Conservation (phyloP, 345 rosid genomes). For the Eucalyptus melliodora region DNA sequence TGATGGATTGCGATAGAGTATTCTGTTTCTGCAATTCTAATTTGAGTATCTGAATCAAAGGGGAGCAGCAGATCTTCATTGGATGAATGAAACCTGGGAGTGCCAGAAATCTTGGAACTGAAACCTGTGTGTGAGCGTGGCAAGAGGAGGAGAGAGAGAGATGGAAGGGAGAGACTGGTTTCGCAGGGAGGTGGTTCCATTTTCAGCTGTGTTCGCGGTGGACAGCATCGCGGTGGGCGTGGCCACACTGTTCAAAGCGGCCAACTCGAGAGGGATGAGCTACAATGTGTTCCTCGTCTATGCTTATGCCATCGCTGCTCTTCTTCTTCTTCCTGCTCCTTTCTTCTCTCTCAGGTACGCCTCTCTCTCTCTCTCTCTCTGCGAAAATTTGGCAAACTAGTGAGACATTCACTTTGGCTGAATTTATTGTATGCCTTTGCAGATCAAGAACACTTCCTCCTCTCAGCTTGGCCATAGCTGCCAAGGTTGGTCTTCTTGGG, state of each 20-base stretch:
- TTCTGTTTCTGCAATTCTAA: not conserved
- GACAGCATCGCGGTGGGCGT: not conserved
- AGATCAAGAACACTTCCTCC: not conserved
- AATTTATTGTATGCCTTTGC: not conserved
- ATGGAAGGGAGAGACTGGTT: not conserved
- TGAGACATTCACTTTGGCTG: not conserved
- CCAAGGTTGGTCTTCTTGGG: not conserved
- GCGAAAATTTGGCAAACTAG: not conserved
- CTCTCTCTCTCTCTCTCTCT: not conserved
- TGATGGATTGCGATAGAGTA: not conserved
- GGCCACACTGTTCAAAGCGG: not conserved
- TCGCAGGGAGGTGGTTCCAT: not conserved
- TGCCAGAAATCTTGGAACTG: not conserved
- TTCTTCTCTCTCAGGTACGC: not conserved
- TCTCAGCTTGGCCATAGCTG: not conserved
- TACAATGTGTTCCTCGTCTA: not conserved
- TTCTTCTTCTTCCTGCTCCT: not conserved
- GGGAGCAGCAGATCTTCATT: constrained; percentile 29
- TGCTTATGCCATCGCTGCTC: not conserved
- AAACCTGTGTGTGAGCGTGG: not conserved
- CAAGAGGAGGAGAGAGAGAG: not conserved
- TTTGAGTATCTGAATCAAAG: not conserved
- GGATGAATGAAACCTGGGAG: not conserved
- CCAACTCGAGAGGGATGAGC: not conserved
- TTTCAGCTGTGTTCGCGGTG: not conserved